A percentile compares a stretch with the other conserved stretches of the same genome.
Evolutionary conservation across 1,139 yeast genomes (phyloP).

Genomic region (Entelexis sorbosivorans): DNA sequence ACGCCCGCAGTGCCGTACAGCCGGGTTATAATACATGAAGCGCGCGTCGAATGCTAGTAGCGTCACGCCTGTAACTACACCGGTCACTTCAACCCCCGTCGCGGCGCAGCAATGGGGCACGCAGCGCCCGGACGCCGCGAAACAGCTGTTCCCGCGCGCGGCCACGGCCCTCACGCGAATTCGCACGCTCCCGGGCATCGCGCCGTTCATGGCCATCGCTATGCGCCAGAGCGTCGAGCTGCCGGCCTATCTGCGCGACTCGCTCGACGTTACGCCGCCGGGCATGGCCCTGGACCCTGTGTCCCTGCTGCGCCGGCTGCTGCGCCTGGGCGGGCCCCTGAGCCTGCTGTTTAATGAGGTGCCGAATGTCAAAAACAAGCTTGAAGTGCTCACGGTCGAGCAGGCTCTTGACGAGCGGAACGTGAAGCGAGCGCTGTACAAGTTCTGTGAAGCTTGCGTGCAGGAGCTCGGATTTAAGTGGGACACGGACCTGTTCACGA

Average conservation of each 20-base stretch:
- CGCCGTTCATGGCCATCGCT: conserved; percentile 49
- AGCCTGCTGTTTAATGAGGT: conserved; percentile 70
- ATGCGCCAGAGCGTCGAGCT: conserved; percentile 9
- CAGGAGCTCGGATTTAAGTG: conserved; percentile 52
- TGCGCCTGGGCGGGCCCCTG: conserved; percentile 87
- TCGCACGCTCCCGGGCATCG: conserved; percentile 56
- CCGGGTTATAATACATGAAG: conserved; percentile 11
- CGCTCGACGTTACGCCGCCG: conserved; percentile 27
- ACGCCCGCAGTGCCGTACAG: not conserved
- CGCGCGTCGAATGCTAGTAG: conserved; percentile 18
- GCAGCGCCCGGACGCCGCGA: conserved; percentile 18
- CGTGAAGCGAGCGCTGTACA: conserved; percentile 83
- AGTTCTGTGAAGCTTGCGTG: conserved; percentile 80
- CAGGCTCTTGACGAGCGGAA: conserved; percentile 59
- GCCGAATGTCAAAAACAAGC: conserved; percentile 32
- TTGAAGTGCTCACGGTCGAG: conserved; percentile 34
- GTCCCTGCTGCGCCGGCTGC: conserved; percentile 75
- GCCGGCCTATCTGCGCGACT: conserved; percentile 16
- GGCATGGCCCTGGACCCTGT: conserved; percentile 60
- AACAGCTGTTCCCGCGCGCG: conserved; percentile 59
- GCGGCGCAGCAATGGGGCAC: conserved; percentile 20
- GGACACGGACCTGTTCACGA: conserved; percentile 78
- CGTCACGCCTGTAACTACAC: conserved; percentile 19
- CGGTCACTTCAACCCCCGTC: conserved; percentile 22
- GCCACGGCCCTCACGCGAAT: conserved; percentile 47